Evolutionary conservation across 176 grass and related monocot genomes (phyloP), one percentile per base, ranked within the genome.

Genomic region (Avena eriantha): DNA sequence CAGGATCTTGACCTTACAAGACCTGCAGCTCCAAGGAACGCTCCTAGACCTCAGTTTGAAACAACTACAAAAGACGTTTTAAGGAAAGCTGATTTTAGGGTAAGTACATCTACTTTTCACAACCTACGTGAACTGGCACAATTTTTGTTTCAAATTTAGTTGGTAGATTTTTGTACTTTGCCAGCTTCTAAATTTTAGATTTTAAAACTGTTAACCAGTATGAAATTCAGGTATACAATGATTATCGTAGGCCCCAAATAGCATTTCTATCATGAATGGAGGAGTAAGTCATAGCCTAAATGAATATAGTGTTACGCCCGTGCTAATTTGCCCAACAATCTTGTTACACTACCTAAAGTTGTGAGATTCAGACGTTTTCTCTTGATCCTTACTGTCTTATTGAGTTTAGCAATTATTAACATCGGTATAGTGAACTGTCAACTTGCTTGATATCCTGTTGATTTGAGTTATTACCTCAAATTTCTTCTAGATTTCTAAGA

Each of bases 41-140:
- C 65, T 17, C 88, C 81, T 81, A 87, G 80, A 88, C 63, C 2
- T 33, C 79, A 86, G 51, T 98, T 98, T 85, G 56, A 94, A 92
- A 96, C 92, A 31, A 91, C 90, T 59, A 96, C 94, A 63, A 24
- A 51, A 17, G 92, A 96, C 54, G 97, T 96, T 83, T 87, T 98
- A 60, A 93, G 58, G 82, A 98, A 96, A 91, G 94, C 97, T 0
- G 97, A 98, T 94, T 98, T 96, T 87, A 91, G 92, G 88, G 96
- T 98, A 53, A 92, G 76, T 80, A 29, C 31, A 76, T 88, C 50
- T 81, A 19, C 70, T 41, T 67, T 67, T 77, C 31, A 29, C 8
- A 81, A 61, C 41, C 31, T 59, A 71, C 71, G 51, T 61, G 88
- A 46, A 88, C 33, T 64, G 10, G 36, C 22, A 22, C 7, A 34